phyloP scores from a whole-genome alignment of 352 stramenopile genomes.

The Phytophthora litchii region DNA sequence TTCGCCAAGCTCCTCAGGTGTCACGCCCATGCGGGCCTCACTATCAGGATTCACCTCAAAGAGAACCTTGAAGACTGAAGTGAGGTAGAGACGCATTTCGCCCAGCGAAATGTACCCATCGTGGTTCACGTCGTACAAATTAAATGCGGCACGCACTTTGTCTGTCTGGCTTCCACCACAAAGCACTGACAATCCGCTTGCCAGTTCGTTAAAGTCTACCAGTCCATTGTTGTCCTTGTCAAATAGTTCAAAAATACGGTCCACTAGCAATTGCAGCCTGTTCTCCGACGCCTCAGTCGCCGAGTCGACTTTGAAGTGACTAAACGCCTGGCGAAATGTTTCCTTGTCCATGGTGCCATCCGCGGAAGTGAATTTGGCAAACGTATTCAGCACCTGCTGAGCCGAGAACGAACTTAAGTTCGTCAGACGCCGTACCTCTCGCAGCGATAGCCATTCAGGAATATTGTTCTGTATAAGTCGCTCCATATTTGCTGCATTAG shows the following conservation, averaged over 20 bases:
- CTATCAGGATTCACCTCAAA: constrained; percentile 83
- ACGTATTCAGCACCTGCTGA: constrained; percentile 80
- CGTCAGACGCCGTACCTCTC: constrained; percentile 78
- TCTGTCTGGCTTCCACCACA: constrained; percentile 72
- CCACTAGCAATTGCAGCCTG: constrained; percentile 63
- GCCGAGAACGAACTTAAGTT: constrained; percentile 74
- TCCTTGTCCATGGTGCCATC: constrained; percentile 77
- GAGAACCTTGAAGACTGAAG: constrained; percentile 87
- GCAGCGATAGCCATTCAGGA: constrained; percentile 75
- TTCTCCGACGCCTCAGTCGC: constrained; percentile 28
- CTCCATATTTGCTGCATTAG: constrained; percentile 77
- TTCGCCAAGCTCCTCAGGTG: constrained; percentile 68
- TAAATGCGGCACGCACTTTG: constrained; percentile 84
- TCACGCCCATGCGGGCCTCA: constrained; percentile 62
- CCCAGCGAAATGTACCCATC: constrained; percentile 86
- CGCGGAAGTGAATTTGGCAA: constrained; percentile 64
- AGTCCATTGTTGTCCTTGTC: constrained; percentile 82
- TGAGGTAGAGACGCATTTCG: constrained; percentile 87
- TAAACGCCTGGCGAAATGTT: constrained; percentile 65
- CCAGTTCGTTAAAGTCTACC: constrained; percentile 85
- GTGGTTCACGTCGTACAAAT: constrained; percentile 88
- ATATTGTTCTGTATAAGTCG: constrained; percentile 81
- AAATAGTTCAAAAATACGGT: constrained; percentile 84
- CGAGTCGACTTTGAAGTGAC: constrained; percentile 49
- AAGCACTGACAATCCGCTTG: constrained; percentile 77